Conservation (phyloP, 768 basidiomycete species). For the Phylloporus sp. region DNA sequence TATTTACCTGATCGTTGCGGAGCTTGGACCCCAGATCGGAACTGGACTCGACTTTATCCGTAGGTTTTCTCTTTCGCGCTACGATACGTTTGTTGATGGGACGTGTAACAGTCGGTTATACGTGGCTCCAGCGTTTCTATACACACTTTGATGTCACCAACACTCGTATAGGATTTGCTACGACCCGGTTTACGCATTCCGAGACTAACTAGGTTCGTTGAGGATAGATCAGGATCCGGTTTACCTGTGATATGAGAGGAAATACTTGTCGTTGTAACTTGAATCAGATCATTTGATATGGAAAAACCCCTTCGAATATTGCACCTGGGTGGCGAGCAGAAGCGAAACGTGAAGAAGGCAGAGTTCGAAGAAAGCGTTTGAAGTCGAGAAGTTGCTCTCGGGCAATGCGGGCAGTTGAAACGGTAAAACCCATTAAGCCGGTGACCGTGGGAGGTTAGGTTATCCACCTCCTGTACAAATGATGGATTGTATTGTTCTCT, state of each 20-base stretch:
- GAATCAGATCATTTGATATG: background rate
- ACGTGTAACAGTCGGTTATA: slow-evolving; percentile 45
- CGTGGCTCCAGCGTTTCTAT: slow-evolving; percentile 61
- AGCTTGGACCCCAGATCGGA: slow-evolving; percentile 48
- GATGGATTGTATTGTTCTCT: no score
- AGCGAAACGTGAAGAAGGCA: no score
- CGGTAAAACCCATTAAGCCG: no score
- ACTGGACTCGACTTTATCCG: slow-evolving; percentile 64
- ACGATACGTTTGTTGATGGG: background rate
- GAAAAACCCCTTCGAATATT: no score
- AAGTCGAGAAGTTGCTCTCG: no score
- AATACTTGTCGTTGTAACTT: background rate
- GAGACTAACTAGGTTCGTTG: slow-evolving; percentile 32
- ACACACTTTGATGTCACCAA: slow-evolving; percentile 44
- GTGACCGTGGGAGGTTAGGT: no score
- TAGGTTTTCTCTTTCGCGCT: slow-evolving; percentile 22
- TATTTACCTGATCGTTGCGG: slow-evolving; percentile 57
- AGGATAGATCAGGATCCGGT: background rate
- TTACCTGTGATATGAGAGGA: background rate
- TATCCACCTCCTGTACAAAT: no score
- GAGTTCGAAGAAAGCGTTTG: no score
- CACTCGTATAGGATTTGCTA: slow-evolving; percentile 23
- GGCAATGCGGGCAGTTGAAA: no score
- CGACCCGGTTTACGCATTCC: slow-evolving; percentile 41
- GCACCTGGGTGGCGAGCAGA: no score